Evolutionary conservation across 2,329 filamentous ascomycete species (phyloP), one percentile per base, ranked within the genome.

Genomic region (Trichoderma gracile): DNA sequence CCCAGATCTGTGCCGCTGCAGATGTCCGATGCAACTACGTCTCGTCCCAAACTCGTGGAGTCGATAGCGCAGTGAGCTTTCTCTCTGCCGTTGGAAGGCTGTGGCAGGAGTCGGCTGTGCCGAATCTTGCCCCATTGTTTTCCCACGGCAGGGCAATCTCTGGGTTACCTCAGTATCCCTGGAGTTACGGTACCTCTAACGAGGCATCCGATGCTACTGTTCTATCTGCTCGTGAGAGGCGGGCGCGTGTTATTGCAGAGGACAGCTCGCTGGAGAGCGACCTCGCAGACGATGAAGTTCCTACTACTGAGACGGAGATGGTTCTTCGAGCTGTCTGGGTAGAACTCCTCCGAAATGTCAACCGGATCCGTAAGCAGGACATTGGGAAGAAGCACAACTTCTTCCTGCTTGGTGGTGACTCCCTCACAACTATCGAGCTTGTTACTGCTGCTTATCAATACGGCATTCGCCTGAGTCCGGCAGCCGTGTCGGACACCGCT

Each of bases 1-100:
- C 67, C 4, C 68, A 74, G 38, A 71, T 73, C 19, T 55, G 68
- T 9, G 61, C 52, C 4, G 59, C 53, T 30, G 17, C 21, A 23
- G 5, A 46, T 40, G 27, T 52, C 6, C 30, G 21, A n/a, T 63
- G 46, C 59, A 65, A 58, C n/a, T 65, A 65, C 25, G 30, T 65
- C 33, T 55, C 64, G 9, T 63, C 64, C 3, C 64, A 58, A 49
- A 53, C n/a, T 45, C 64, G 64, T 6, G 52, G 53, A 0, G 38
- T 15, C 5, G 64, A 65, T 38, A 40, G 50, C 5, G 14, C 12
- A 21, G 53, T 53, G 17, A 58, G 58, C 53, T 52, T 63, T 23
- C 59, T 65, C 15, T 57, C 52, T 33, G 64, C 64, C 12, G 43
- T 65, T 45, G 64, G 64, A 23, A 33, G 53, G 38, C 53, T 65